phyloP scores from a whole-genome alignment of 1,284 basidiomycete genomes.

The Ustilago trichophora region DNA sequence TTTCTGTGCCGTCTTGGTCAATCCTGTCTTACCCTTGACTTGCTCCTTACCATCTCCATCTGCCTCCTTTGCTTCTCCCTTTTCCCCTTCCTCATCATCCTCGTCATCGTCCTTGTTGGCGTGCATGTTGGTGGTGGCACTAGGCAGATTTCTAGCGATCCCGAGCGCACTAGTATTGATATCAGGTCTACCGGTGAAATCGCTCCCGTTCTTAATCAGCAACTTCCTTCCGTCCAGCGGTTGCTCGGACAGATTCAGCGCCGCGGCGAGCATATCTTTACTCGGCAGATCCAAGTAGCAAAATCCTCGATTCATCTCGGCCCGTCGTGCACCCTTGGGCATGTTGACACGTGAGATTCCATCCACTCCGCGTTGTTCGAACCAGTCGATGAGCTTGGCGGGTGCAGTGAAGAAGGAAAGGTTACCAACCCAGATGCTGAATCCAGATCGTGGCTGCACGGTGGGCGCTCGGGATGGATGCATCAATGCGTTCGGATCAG shows the following conservation, averaged over 20 bases:
- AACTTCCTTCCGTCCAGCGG: conserved; percentile 84
- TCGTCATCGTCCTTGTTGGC: conserved; percentile 5
- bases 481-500: conserved; percentile 34
- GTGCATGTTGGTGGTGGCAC: background rate
- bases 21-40: conserved; percentile 63
- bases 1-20: conserved; percentile 82
- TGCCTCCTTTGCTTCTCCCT: background rate
- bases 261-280: conserved; percentile 76
- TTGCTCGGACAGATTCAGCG: conserved; percentile 82
- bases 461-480: conserved; percentile 17
- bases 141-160: conserved; percentile 24
- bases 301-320: conserved; percentile 75
- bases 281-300: conserved; percentile 94
- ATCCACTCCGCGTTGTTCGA: conserved; percentile 52
- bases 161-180: conserved; percentile 45
- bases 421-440: conserved; percentile 72
- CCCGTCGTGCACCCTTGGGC: conserved; percentile 68
- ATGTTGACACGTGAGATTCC: conserved; percentile 71
- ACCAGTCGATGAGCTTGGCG: conserved; percentile 54
- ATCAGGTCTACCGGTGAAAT: conserved; percentile 65
- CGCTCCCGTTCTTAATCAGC: conserved; percentile 87
- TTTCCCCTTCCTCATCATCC: background rate
- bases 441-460: conserved; percentile 69
- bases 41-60: no score
- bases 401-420: conserved; percentile 57